Evolutionary conservation across 1,284 basidiomycete species (phyloP).

Genomic region (Ustilago bromivora): DNA sequence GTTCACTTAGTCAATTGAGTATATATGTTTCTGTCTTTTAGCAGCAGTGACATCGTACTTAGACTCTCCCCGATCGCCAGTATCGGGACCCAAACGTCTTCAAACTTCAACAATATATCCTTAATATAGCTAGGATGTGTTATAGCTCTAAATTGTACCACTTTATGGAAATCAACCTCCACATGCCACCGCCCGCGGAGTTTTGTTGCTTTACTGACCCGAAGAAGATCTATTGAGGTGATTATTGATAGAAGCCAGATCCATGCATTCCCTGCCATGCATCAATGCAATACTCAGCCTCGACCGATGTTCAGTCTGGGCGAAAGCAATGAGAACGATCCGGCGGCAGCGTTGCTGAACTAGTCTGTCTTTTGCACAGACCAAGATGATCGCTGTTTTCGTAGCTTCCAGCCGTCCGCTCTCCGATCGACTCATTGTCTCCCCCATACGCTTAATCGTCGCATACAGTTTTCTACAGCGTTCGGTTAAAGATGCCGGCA

Average conservation of each 20-base stretch:
- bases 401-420: background rate
- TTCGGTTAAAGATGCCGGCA: slow-evolving; percentile 34
- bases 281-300: background rate
- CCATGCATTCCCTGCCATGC: slow-evolving; percentile 1
- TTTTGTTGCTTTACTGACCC: background rate
- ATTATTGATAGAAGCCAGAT: slow-evolving; percentile 8
- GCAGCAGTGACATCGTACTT: no score
- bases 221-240: slow-evolving; percentile 9
- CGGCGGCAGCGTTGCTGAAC: background rate
- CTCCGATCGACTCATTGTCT: background rate
- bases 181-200: background rate
- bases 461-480: background rate
- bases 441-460: background rate
- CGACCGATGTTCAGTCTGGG: background rate
- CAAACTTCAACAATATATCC: no score
- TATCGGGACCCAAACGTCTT: no score
- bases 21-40: no score
- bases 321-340: background rate
- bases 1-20: no score
- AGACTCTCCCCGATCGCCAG: no score
- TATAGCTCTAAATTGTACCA: no score
- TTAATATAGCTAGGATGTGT: no score
- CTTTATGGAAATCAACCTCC: background rate
- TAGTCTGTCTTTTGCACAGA: background rate
- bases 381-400: background rate